These are phyloP conservation scores for Syzygium jambos DNA, from an alignment of 345 rosid species.

Conservation along the genomic window DNA sequence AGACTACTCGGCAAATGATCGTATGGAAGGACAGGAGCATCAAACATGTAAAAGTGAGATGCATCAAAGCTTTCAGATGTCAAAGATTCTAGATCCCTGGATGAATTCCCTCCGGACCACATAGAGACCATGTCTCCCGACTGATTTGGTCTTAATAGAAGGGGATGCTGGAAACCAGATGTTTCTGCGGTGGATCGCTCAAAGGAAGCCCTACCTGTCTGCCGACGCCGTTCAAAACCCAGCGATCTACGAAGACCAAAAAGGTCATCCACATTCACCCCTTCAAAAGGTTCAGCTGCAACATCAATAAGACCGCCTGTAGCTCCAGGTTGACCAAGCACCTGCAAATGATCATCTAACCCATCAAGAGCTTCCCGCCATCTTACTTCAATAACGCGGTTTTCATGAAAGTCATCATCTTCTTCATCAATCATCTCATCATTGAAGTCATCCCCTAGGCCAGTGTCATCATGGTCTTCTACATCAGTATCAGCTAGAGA, in stretches of 20 bases:
- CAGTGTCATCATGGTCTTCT: constrained; percentile 91
- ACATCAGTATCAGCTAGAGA: constrained; percentile 90
- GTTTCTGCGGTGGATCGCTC: constrained; percentile 64
- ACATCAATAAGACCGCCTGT: constrained; percentile 68
- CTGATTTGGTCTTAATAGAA: constrained; percentile 74
- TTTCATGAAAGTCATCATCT: constrained; percentile 89
- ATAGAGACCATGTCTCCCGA: constrained; percentile 52
- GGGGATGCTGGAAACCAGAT: constrained; percentile 91
- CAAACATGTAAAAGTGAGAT: constrained; percentile 87
- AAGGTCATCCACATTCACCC: constrained; percentile 91
- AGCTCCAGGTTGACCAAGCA: constrained; percentile 79
- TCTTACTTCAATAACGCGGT: constrained; percentile 82
- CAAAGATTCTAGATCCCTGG: constrained; percentile 66
- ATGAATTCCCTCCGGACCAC: constrained; percentile 55
- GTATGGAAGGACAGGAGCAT: constrained; percentile 79
- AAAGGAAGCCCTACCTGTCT: constrained; percentile 63
- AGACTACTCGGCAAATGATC: constrained; percentile 60
- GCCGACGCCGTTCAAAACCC: constrained; percentile 83
- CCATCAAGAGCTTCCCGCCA: constrained; percentile 98
- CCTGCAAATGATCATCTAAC: constrained; percentile 89
- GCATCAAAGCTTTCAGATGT: constrained; percentile 70
- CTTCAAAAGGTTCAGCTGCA: constrained; percentile 94
- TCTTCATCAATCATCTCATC: constrained; percentile 97
- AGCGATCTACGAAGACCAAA: constrained; percentile 83
- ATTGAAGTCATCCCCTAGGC: constrained; percentile 81